Base-by-base conservation (phyloP, 2,329 filamentous ascomycete species). In the Pseudocercospora eumusae region DNA sequence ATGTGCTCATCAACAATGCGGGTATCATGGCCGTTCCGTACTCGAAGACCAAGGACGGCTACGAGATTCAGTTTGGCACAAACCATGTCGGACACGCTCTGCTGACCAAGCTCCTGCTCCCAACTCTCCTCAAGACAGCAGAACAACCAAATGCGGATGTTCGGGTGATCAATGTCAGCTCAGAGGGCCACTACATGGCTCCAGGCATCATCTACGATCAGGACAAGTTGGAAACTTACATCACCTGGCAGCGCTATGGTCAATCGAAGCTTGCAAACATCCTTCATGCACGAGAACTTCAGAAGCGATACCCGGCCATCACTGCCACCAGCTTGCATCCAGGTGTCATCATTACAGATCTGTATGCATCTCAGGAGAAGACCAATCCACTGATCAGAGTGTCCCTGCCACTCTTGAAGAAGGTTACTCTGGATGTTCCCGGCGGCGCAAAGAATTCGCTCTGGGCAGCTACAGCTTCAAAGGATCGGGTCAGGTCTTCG, bases 271-370 rank as follows among this genome's bases (percentile, higher is more conserved):
- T 90, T 4, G 84, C 86, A 0, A 74, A 71, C 1, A 82, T 89
- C 21, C 72, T 89, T 7, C 87, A 88, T 69, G 76, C 84, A 0
- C 81, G 82, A 9, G 88, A 86, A 61, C 81, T 89, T 18, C 75
- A 80, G 11, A 78, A 80, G 11, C 82, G 87, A 57, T 75, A 86
- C 45, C 83, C 85, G 0, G 84, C 84, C 4, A 80, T 90, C 45
- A 74, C 88, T 13, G 82, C 83, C 69, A 89, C 89, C 65, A 82
- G 83, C 0, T 80, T 83, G 0, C 86, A 89, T 59, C 87, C 87
- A 0, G 87, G 87, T 0, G 80, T 89, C 20, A 86, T 89, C 23
- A 82, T 85, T 55, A 88, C 86, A 1, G 82, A 83, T 63, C 82
- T 84, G n/a, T 70, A 69, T 36, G 62, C 45, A n/a, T 56, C 62